Evolutionary conservation across 208 protist species (phyloP), one percentile per base, ranked within the genome.

Genomic region (Tritrichomonas musculus): DNA sequence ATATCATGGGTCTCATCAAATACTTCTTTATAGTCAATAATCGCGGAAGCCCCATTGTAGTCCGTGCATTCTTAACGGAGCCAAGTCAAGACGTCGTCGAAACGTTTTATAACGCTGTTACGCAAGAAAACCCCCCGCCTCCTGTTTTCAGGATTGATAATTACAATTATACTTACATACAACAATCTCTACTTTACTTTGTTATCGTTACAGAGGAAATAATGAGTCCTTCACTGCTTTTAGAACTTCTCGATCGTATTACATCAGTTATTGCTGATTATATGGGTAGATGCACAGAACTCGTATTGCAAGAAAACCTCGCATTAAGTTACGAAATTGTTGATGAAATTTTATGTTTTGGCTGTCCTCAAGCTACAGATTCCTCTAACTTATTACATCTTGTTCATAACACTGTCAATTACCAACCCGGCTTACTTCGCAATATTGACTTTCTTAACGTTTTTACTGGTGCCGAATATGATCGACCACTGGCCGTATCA

Each of bases 271-370:
- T 88, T 39, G 33, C 47, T 13, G 77, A 88, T 49, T 88, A 88
- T 36, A 14, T 39, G 22, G 77, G 77, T 22, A 25, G 47, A 8
- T 88, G 77, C 47, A 88, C 77, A 33, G 77, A 88, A 20, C 47
- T 88, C 33, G n/a, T n/a, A 5, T 57, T 88, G 44, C 77, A 88
- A 27, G 14, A 88, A 30, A 88, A 88, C 44, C 77, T 88, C 30
- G 77, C 47, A 22, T 27, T 88, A 1, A 33, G 17, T 27, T 88
- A 88, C 47, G 77, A 88, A 88, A 47, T 88, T 50, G 47, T 88
- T 57, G 77, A 88, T 57, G 77, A 88, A 57, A 47, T 88, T 88
- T n/a, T 88, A n/a, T 49, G 47, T n/a, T 88, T 88, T n/a, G 77
- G 77, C 47, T 88, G 77, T 50, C 77, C 77, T 30, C 77, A 88